These are phyloP conservation scores for Manihot esculenta DNA, from an alignment of 441 rosid genomes.

Conservation along the genomic window DNA sequence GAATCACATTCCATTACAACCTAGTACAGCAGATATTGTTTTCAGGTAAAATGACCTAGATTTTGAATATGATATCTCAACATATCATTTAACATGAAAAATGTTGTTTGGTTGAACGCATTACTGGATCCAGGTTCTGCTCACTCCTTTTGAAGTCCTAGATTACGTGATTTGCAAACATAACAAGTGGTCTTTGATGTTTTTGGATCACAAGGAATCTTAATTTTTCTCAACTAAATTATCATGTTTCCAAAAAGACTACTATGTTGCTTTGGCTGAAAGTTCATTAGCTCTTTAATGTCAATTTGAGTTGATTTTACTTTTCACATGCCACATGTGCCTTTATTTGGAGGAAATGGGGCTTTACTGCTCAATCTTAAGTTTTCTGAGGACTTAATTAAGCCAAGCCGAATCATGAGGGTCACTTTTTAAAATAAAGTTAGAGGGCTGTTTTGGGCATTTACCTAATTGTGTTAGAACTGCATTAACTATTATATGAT, in stretches of 20 bases:
- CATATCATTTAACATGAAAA: background rate
- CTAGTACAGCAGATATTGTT: constrained; percentile 80
- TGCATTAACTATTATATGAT: constrained; percentile 4
- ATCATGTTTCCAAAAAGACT: background rate
- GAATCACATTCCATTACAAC: constrained; percentile 59
- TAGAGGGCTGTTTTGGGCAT: too few relatives aligned
- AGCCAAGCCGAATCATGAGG: too few relatives aligned
- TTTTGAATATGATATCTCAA: background rate
- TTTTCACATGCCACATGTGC: too few relatives aligned
- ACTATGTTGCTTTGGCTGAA: background rate
- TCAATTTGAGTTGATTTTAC: too few relatives aligned
- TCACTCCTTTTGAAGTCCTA: background rate
- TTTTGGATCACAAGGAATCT: background rate
- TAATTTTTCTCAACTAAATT: background rate
- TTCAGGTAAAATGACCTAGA: constrained; percentile 46
- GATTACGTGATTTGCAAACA: background rate
- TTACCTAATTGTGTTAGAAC: background rate
- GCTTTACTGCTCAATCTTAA: too few relatives aligned
- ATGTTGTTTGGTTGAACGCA: background rate
- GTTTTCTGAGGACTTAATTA: too few relatives aligned
- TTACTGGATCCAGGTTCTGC: background rate
- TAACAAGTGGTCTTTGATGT: background rate
- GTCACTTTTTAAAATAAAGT: too few relatives aligned
- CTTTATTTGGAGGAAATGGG: too few relatives aligned
- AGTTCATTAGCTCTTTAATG: too few relatives aligned